These are phyloP conservation scores for Nannochloropsis salina DNA, from an alignment of 108 stramenopile genomes.

Conservation along the genomic window DNA sequence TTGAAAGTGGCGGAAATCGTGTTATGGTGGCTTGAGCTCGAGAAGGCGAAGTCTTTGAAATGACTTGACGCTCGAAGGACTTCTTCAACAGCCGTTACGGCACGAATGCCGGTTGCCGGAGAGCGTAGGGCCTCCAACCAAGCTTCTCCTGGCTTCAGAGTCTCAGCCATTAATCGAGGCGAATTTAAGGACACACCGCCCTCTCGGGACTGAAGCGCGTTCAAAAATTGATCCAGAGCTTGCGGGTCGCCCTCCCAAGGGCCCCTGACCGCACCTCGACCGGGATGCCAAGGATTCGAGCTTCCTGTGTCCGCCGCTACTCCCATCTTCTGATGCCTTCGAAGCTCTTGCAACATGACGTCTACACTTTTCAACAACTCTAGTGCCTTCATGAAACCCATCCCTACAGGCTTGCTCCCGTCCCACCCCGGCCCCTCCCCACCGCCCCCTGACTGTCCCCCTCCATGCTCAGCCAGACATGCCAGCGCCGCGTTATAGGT, in stretches of 20 bases:
- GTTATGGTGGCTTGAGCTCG: background rate
- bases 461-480: background rate
- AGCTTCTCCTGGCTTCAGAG: background rate
- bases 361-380: background rate
- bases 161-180: background rate
- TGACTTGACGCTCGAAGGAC: background rate
- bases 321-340: background rate
- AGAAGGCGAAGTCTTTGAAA: background rate
- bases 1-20: background rate
- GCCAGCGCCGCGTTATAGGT: background rate
- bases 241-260: too few species aligned
- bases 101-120: background rate
- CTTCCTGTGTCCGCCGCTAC: background rate
- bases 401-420: background rate
- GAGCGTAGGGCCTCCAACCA: background rate
- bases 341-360: background rate
- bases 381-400: background rate
- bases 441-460: background rate
- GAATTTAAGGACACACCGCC: too few species aligned
- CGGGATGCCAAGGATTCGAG: too few species aligned
- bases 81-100: background rate
- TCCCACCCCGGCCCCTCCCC: background rate
- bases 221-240: too few species aligned
- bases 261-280: too few species aligned
- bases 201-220: too few species aligned